Conservation (phyloP, 176 grass and related monocot species). For the Pharus latifolius region DNA sequence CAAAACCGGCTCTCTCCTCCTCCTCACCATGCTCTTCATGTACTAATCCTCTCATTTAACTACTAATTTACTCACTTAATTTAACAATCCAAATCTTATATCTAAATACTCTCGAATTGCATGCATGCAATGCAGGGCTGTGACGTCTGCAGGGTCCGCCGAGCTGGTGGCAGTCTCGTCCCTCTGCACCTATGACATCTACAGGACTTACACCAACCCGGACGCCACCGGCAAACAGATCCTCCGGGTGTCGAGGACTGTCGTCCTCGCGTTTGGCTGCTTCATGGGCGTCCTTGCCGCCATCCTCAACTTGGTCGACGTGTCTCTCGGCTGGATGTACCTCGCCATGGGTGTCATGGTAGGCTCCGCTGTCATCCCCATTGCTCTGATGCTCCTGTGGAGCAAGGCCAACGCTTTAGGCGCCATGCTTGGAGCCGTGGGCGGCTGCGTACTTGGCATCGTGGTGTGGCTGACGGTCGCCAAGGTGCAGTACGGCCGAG, state of each 20-base stretch:
- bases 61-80: not conserved
- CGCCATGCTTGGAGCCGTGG: constrained; percentile 35
- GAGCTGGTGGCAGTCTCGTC: constrained; percentile 72
- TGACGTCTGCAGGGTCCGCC: constrained; percentile 61
- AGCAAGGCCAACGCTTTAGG: constrained; percentile 59
- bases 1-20: constrained; percentile 57
- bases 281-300: constrained; percentile 66
- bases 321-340: constrained; percentile 82
- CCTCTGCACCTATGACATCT: constrained; percentile 67
- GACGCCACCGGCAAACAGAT: constrained; percentile 61
- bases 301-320: constrained; percentile 55
- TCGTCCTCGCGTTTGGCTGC: constrained; percentile 46
- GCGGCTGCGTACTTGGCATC: constrained; percentile 47
- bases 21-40: constrained; percentile 86
- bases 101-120: no score
- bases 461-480: constrained; percentile 52
- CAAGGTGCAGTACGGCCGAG: constrained; percentile 51
- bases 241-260: constrained; percentile 45
- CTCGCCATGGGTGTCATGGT: constrained; percentile 70
- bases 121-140: constrained; percentile 62
- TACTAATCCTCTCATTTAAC: constrained; percentile 16
- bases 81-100: not conserved
- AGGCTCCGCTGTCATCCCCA: constrained; percentile 59
- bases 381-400: constrained; percentile 67
- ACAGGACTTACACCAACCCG: constrained; percentile 66